Base-by-base conservation (phyloP, 225 moss, liverwort and hornwort genomes). In the Pseudisothecium myosuroides region DNA sequence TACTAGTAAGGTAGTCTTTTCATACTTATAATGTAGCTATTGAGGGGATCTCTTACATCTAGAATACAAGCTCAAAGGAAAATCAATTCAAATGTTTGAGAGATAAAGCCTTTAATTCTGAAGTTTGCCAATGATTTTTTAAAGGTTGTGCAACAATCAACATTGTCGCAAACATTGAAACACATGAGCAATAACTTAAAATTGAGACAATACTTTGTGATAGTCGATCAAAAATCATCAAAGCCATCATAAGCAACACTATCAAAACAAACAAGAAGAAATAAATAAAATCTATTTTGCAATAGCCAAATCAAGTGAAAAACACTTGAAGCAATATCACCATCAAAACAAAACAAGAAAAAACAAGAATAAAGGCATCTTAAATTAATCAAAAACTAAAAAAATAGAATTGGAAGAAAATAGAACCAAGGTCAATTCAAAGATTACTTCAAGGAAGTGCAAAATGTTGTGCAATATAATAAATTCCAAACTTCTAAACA, bases 41-140 rank as follows among this genome's bases (percentile, higher is more conserved):
- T 68, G 37, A n/a, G 1, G 45, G 28, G 3, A 29, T 6, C 18
- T 29, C 1, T 28, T 74, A 10, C 4, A 29, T 43, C 3, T 0
- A 6, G 0, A 45, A 18, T 3, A 74, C 1, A 47, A 45, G 6
- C 3, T 29, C 16, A 28, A 47, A 47, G 5, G 7, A 47, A 47
- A 74, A 74, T 74, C 31, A 74, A 18, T 47, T 74, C n/a, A n/a
- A n/a, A n/a, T 45, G 8, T 6, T 29, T 74, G 1, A 18, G 1
- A 74, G 1, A 31, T 4, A 74, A 47, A 47, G 18, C 6, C 18
- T 47, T 72, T 47, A 10, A 47, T 17, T 72, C 2, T 16, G 7
- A 43, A 43, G 27, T 72, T 28, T 28, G 3, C 17, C 10, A 41
- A 62, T 26, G 16, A 37, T 72, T 43, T 43, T 43, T 45, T 5